Conservation (phyloP, 2,329 filamentous ascomycete genomes). For the Colletotrichum sp. region DNA sequence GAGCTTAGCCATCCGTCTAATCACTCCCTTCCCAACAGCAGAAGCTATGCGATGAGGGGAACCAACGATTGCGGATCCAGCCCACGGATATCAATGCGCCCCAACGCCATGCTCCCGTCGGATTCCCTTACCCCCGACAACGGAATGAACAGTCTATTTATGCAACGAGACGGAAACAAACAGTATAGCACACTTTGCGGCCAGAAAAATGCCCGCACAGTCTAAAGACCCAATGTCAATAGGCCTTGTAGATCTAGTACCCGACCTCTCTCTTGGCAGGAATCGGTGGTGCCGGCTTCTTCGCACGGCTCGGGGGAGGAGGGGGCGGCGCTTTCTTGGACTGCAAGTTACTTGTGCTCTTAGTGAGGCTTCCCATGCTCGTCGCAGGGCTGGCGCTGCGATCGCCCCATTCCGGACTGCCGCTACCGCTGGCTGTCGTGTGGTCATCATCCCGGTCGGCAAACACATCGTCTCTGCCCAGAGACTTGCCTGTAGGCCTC, state of each 20-base stretch:
- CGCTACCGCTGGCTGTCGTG: conserved; percentile 53
- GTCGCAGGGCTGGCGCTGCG: conserved; percentile 61
- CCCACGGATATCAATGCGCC: conserved; percentile 20
- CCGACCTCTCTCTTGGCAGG: conserved; percentile 33
- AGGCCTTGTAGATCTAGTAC: conserved; percentile 24
- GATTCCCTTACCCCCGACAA: neutral
- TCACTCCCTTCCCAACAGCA: neutral
- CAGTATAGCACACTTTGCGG: neutral
- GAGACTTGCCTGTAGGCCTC: conserved; percentile 47
- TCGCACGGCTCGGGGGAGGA: conserved; percentile 50
- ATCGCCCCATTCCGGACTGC: conserved; percentile 55
- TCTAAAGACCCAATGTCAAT: neutral
- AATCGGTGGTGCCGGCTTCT: conserved; percentile 60
- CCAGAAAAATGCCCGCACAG: neutral
- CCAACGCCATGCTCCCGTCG: conserved; percentile 18
- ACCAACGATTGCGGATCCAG: conserved; percentile 12
- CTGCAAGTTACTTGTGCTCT: conserved; percentile 39
- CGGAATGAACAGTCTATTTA: conserved; percentile 18
- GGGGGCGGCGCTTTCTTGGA: conserved; percentile 48
- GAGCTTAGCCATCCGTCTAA: neutral
- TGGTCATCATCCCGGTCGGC: conserved; percentile 53
- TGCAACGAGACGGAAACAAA: neutral
- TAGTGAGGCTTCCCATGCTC: conserved; percentile 58
- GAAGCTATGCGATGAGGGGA: conserved; percentile 3
- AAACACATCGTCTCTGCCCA: conserved; percentile 48